These are phyloP conservation scores for Trichopus zeylanicus DNA, from an alignment of 116 monocot species.

Conservation along the genomic window DNA sequence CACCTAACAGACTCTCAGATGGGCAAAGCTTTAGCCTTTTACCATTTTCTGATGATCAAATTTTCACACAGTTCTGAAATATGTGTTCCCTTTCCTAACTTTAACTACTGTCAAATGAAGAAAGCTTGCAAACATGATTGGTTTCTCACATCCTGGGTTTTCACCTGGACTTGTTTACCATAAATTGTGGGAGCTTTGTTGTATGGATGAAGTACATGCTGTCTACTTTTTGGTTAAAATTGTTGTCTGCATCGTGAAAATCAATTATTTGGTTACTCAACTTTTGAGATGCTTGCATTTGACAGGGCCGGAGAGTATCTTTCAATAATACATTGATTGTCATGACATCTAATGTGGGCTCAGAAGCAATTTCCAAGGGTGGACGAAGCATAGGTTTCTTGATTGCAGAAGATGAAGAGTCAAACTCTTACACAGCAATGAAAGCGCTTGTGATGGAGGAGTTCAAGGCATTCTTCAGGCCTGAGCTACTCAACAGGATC, in stretches of 20 bases:
- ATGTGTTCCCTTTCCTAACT: too few species aligned
- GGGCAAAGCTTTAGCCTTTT: neutral
- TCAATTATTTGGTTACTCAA: too few species aligned
- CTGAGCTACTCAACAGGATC: conserved; percentile 86
- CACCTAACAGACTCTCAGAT: conserved; percentile 98
- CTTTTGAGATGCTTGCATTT: neutral
- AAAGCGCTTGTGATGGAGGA: conserved; percentile 91
- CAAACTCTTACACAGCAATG: conserved; percentile 66
- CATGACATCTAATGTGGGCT: conserved; percentile 97
- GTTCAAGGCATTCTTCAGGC: conserved; percentile 87
- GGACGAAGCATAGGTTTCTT: conserved; percentile 78
- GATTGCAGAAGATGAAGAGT: conserved; percentile 47
- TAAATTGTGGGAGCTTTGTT: too few species aligned
- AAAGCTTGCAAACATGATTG: too few species aligned
- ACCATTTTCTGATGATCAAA: neutral
- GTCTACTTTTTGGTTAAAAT: too few species aligned
- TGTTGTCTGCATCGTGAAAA: too few species aligned
- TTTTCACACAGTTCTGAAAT: too few species aligned
- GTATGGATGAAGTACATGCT: too few species aligned
- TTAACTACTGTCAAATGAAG: too few species aligned
- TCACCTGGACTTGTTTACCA: too few species aligned
- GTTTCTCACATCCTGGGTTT: too few species aligned
- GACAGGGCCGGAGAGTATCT: conserved; percentile 85
- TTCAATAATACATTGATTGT: conserved; percentile 96
- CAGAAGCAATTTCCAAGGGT: conserved; percentile 77